Evolutionary conservation across 306 rosid species (phyloP), one percentile per base, ranked within the genome.

Genomic region (Datisca glomerata): DNA sequence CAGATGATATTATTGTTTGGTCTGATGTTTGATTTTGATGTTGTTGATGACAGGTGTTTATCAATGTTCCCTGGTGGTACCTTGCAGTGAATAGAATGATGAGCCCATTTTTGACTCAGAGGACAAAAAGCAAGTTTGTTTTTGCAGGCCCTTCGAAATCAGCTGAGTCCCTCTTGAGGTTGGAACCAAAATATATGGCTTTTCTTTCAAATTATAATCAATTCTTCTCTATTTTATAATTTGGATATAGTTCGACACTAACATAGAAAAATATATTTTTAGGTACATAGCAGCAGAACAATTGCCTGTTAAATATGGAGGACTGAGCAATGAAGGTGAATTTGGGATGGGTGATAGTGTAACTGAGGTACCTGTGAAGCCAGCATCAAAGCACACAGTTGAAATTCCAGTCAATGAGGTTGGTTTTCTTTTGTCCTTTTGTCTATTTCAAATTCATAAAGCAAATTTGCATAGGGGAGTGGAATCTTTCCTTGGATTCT

Each of bases 31-130:
- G 10, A 14, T 16, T 6, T 11, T 8, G 45, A 24, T 43, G 33
- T 43, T 21, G 32, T 23, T 40, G 13, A n/a, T 32, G 21, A 24
- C 29, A 82, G 94, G 78, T 83, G 46, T 83, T 83, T 40, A 62
- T 83, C 81, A 83, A 75, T 62, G 91, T 78, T 31, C 91, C 91
- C 6, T 83, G 87, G 69, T 83, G 94, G 94, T 83, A 83, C 52
- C 57, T 75, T 36, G 91, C 85, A 14, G 76, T 69, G 51, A 79
- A 64, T 47, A 53, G 68, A 40, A 74, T 79, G 91, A 79, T 79
- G 41, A 78, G 86, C 36, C 83, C 86, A 10, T 81, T 81, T 23
- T 50, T 81, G 12, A 81, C 83, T 2, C 80, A 72, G 43, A 70
- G 78, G 55, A 73, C 78, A 17, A 77, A 81, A 50, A 76, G 83